Conservation (phyloP, 2,329 filamentous ascomycete genomes). For the Monosporascus sp. region DNA sequence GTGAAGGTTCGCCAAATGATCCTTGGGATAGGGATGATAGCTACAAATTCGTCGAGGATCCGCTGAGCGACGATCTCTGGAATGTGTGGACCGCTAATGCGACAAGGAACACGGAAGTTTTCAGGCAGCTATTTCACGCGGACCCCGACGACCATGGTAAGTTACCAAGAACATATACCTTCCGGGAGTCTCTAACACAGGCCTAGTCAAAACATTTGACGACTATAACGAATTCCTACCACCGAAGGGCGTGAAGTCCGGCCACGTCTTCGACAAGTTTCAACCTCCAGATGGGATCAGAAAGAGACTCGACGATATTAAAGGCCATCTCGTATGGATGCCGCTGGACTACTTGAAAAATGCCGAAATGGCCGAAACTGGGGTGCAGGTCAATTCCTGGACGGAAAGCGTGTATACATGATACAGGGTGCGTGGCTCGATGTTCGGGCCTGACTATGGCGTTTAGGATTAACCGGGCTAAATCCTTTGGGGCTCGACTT, state of each 20-base stretch:
- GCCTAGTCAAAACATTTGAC: conserved; percentile 72
- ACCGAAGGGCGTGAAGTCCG: conserved; percentile 66
- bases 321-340: conserved; percentile 92
- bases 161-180: conserved; percentile 16
- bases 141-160: conserved; percentile 82
- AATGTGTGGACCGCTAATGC: conserved; percentile 65
- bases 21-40: conserved; percentile 53
- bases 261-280: conserved; percentile 81
- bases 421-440: conserved; percentile 1
- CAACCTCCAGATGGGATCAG: conserved; percentile 68
- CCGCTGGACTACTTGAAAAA: conserved; percentile 82
- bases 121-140: conserved; percentile 75
- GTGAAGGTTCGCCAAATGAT: conserved; percentile 61
- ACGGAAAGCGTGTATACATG: conserved; percentile 85
- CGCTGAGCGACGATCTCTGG: conserved; percentile 62
- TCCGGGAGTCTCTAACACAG: conserved; percentile 6
- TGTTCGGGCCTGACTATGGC: neutral
- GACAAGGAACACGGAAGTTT: conserved; percentile 66
- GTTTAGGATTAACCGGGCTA: neutral
- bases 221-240: conserved; percentile 81
- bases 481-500: too few species aligned
- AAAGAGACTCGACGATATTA: conserved; percentile 70
- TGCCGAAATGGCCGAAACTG: conserved; percentile 83
- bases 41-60: conserved; percentile 65
- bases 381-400: conserved; percentile 76